Evolutionary conservation across 1,139 yeast species (phyloP).

Genomic region (Taphrina wiesneri): DNA sequence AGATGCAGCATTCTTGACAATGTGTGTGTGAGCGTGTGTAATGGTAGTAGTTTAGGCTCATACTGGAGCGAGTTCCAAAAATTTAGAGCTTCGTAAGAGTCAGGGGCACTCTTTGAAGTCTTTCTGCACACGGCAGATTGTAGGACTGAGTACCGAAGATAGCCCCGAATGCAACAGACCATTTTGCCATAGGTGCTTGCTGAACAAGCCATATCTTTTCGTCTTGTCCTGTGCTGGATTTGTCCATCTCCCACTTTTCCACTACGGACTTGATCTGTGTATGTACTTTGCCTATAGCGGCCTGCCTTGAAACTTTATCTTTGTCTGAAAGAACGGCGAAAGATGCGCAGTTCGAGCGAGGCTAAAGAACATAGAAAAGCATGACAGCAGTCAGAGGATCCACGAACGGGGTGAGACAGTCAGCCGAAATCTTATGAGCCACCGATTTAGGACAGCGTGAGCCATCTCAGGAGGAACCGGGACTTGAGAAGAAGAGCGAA

Average conservation of each 20-base stretch:
- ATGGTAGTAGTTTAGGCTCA: neutral
- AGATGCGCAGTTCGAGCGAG: conserved; percentile 33
- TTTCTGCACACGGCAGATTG: neutral
- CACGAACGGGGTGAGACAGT: neutral
- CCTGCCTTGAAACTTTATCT: conserved; percentile 18
- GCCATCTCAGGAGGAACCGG: conserved; percentile 28
- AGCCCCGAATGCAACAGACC: neutral
- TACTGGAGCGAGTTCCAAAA: conserved; percentile 4
- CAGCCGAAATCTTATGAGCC: conserved; percentile 16
- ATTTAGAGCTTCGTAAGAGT: neutral
- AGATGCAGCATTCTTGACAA: neutral
- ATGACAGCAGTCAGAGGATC: conserved; percentile 19
- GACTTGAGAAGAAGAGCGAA: conserved; percentile 5
- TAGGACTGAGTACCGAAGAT: neutral
- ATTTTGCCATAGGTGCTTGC: neutral
- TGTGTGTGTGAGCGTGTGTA: neutral
- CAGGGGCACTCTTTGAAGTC: neutral
- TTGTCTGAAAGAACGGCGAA: conserved; percentile 22
- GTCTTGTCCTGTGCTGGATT: conserved; percentile 10
- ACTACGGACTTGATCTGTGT: conserved; percentile 21
- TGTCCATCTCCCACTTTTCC: conserved; percentile 26
- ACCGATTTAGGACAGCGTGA: conserved; percentile 18
- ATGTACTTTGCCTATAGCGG: conserved; percentile 24
- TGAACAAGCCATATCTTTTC: neutral
- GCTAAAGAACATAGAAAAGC: conserved; percentile 19